These are phyloP conservation scores for Macrolepiota dolichaula DNA, from an alignment of 768 basidiomycete genomes.

Conservation along the genomic window DNA sequence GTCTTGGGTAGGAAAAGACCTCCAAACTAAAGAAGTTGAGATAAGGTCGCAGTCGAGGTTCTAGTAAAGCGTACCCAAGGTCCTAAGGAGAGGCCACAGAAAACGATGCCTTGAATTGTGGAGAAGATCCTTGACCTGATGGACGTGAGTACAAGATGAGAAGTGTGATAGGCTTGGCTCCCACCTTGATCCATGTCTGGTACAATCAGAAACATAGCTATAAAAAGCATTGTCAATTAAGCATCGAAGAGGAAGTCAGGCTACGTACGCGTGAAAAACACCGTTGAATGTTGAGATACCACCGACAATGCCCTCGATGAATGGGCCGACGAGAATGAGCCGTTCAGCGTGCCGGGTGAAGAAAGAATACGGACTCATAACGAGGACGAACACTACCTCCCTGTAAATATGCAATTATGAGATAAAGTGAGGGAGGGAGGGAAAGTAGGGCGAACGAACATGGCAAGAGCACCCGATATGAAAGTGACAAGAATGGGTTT, in stretches of 20 bases:
- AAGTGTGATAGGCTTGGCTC: conserved; percentile 3
- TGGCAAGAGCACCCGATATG: conserved; percentile 65
- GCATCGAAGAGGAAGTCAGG: conserved; percentile 28
- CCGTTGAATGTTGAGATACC: conserved; percentile 64
- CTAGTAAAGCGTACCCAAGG: conserved; percentile 54
- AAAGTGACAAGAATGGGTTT: conserved; percentile 69
- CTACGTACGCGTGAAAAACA: conserved; percentile 65
- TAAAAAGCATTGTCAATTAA: conserved; percentile 18
- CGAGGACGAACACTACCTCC: conserved; percentile 77
- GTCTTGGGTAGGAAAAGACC: conserved; percentile 54
- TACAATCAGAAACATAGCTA: conserved; percentile 55
- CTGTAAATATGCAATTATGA: conserved; percentile 33
- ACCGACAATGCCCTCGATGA: conserved; percentile 77
- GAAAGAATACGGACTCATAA: conserved; percentile 54
- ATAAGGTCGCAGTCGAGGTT: background rate
- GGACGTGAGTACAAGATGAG: background rate
- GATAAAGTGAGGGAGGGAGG: conserved; percentile 1
- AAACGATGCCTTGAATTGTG: conserved; percentile 71
- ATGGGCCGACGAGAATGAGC: conserved; percentile 72
- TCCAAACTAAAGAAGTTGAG: conserved; percentile 25
- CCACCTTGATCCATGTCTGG: conserved; percentile 45
- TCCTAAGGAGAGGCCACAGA: conserved; percentile 73
- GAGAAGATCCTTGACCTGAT: conserved; percentile 51
- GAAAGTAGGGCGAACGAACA: conserved; percentile 43
- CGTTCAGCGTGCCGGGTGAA: conserved; percentile 58